phyloP scores from a whole-genome alignment of 2,329 filamentous ascomycete genomes.

The Phyllosticta citrichinensis region DNA sequence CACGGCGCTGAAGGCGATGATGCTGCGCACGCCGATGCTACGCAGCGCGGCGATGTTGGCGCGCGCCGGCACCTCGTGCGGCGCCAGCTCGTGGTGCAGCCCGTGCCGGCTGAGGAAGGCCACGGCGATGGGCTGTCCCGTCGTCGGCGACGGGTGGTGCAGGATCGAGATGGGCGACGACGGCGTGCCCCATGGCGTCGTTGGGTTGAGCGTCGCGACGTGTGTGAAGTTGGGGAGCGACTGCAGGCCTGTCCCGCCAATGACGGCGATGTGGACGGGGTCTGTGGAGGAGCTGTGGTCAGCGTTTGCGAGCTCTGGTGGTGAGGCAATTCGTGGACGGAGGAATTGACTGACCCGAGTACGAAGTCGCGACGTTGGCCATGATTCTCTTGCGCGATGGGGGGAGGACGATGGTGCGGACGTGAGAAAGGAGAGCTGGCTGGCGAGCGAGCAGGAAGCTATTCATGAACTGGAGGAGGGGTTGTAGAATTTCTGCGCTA shows the following conservation, averaged over 20 bases:
- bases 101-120: slow-evolving; percentile 95
- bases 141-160: slow-evolving; percentile 68
- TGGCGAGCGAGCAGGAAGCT: neutral
- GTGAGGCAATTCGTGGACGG: neutral
- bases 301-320: neutral
- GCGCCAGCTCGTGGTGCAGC: slow-evolving; percentile 75
- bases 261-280: slow-evolving; percentile 41
- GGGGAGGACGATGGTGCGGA: neutral
- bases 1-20: slow-evolving; percentile 93
- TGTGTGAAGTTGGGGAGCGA: slow-evolving; percentile 79
- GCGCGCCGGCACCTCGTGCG: slow-evolving; percentile 87
- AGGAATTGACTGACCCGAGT: slow-evolving; percentile 1
- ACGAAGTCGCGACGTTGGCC: slow-evolving; percentile 10
- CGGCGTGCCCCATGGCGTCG: slow-evolving; percentile 82
- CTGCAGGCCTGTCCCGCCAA: slow-evolving; percentile 74
- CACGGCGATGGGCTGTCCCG: slow-evolving; percentile 50
- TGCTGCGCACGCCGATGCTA: slow-evolving; percentile 74
- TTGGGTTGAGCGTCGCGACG: slow-evolving; percentile 64
- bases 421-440: neutral
- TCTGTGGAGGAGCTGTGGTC: slow-evolving; percentile 20
- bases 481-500: slow-evolving; percentile 5
- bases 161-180: slow-evolving; percentile 74
- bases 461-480: neutral
- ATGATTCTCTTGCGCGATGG: slow-evolving; percentile 10
- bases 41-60: slow-evolving; percentile 98